Evolutionary conservation across 768 basidiomycete genomes (phyloP), one percentile per base, ranked within the genome.

Genomic region (Mycena crocata): DNA sequence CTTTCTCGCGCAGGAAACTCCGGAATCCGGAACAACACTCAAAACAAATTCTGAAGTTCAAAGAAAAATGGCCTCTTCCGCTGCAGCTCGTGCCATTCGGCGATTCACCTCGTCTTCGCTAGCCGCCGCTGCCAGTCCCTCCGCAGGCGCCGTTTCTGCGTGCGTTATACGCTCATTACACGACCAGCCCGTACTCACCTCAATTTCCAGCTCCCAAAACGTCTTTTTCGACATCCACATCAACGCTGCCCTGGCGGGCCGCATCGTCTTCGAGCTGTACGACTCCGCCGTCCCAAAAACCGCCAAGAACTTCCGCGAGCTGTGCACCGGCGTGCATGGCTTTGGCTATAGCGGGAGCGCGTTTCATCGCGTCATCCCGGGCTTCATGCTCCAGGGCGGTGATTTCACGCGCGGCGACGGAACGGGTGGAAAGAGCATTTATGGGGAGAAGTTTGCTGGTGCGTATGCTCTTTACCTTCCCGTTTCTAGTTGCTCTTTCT

Each of bases 381-480:
- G 74, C 8, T 96, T 95, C 81, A 95, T 95, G 93, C 84, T 94
- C 63, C 95, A 96, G 78, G 95, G 94, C 28, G 95, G 95, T 61
- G 94, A 96, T 76, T 97, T 97, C 77, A 92, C 90, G 68, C 71
- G 63, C n/a, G 75, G 78, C 32, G 81, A 92, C 65, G 93, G 93
- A 19, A 93, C 91, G 13, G 93, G 93, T 10, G 93, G 93, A 50
- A 92, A 90, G 79, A 91, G 90, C 28, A 93, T 93, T 76, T 93
- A 91, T 64, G 92, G 92, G 68, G 81, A 82, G 50, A 89, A 87
- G 73, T 93, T 92, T 67, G 74, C 72, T 9, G 92, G 90, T 91
- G 40, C 50, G 83, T 75, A 50, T n/a, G n/a, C n/a, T n/a, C n/a
- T n/a, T 28, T 15, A 26, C 19, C 57, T 24, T 26, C 54, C 66